phyloP scores from a whole-genome alignment of 2,329 filamentous ascomycete genomes.

The Xylariales sp. region DNA sequence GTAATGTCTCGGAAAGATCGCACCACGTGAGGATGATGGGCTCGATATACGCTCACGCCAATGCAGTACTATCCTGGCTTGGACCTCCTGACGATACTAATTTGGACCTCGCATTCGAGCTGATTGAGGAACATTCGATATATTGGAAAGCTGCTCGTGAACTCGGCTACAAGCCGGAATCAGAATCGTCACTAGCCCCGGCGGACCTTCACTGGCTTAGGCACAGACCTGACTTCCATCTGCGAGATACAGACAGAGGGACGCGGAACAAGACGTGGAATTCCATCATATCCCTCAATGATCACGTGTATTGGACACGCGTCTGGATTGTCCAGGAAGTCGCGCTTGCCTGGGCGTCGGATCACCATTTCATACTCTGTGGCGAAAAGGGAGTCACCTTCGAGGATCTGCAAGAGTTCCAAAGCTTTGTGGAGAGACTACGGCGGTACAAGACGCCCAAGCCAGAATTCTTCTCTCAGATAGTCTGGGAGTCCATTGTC shows the following conservation, averaged over 20 bases:
- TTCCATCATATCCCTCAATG: background rate
- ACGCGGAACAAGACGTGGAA: background rate
- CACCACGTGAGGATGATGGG: background rate
- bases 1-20: background rate
- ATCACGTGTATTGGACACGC: background rate
- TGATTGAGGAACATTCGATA: too few species aligned
- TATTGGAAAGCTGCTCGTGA: too few species aligned
- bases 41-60: background rate
- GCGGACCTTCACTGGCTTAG: background rate
- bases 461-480: too few species aligned
- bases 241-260: background rate
- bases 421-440: too few species aligned
- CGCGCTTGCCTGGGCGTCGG: background rate
- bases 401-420: background rate
- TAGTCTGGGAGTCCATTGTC: too few species aligned
- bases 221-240: background rate
- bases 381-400: background rate
- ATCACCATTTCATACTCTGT: background rate
- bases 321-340: background rate
- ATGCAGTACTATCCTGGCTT: background rate
- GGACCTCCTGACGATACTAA: background rate
- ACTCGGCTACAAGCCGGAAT: background rate
- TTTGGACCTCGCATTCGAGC: background rate
- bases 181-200: background rate
- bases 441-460: too few species aligned